Evolutionary conservation across 2,329 filamentous ascomycete genomes (phyloP), one percentile per base, ranked within the genome.

Genomic region (Bipolaris cookei): DNA sequence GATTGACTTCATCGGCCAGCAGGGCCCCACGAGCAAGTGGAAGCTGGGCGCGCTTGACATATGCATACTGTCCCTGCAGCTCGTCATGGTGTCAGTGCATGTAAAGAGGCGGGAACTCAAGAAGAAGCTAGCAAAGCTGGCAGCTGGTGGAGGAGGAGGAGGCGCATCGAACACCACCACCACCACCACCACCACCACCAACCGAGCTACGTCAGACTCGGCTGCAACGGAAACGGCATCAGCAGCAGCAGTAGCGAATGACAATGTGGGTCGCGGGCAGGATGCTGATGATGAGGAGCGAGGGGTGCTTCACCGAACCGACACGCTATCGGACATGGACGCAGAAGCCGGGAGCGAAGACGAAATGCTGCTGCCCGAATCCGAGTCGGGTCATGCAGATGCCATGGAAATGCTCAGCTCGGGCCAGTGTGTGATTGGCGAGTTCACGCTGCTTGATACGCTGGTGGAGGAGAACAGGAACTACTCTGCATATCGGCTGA

Each of bases 1-100:
- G 63, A 85, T 89, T 66, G 86, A 88, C 72, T 88, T 88, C 66
- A 83, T 88, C 51, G 86, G 86, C 14, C 84, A 88, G 70, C 79
- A 82, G 62, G 83, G 82, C 2, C 84, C 85, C 2, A 80, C 82
- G 3, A 82, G 83, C 51, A 83, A 82, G 66, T 70, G 81, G 45
- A 79, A 80, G 61, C 77, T 88, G 11, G 65, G 84, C 4, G 66
- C 76, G 3, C 74, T 87, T 59, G 86, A 88, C 67, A 39, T 83
- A 7, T 70, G 86, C 34, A 76, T 87, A 10, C 64, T 87, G 58
- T 58, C 79, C 4, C 70, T 88, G 61, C 85, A 88, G 74, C 62
- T 87, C 6, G 67, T 86, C 38, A 84, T 86, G 77, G 74, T 88
- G 49, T 82, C 82, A 8, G 79, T 83, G 38, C 77, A 82, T 39